Base-by-base conservation (phyloP, 1,284 basidiomycete species). In the Ganoderma sinense region DNA sequence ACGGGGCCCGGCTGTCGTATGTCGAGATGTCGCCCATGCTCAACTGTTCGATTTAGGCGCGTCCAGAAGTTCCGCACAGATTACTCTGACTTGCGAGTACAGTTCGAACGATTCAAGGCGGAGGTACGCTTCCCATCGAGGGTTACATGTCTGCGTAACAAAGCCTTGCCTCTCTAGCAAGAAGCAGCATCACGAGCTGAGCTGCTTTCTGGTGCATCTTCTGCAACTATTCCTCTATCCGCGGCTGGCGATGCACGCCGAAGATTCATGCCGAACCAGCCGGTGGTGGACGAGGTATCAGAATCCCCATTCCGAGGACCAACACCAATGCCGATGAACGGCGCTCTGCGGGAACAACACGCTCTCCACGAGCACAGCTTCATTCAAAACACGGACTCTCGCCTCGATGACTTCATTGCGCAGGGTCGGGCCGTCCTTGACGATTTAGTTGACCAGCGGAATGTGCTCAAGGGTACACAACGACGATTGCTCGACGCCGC, bases 401-500 rank as follows among this genome's bases (percentile, higher is more conserved):
- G 89, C 67, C 84, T 98, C 70, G 97, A 98, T 75, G 93, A 94
- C 36, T 97, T 97, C 79, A 84, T 98, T 65, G 90, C 94, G 0
- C 97, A 98, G 79, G 97, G 97, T 2, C 86, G 92, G 71, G 94
- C 96, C 29, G 95, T 96, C 41, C 81, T 97, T 74, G 94, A 97
- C 72, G 97, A 96, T 78, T 83, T 98, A 48, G 90, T 95, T 55
- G 96, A 97, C 80, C 97, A 98, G 82, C 86, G 95, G 68, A 94
- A 94, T 75, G 91, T 98, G 79, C 83, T 98, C 71, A 98, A 98
- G 82, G 96, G 96, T 8, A 97, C 97, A 0, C 93, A 95, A 78
- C 87, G 89, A 73, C 87, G 94, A 69, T 80, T 98, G 62, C 81
- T 97, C 68, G 91, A 95, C 78, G 93, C 95, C 53, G 97, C 97